Evolutionary conservation across 495 filamentous ascomycete species (phyloP), one percentile per base, ranked within the genome.

Genomic region (Pyrenopolyporus hunteri): DNA sequence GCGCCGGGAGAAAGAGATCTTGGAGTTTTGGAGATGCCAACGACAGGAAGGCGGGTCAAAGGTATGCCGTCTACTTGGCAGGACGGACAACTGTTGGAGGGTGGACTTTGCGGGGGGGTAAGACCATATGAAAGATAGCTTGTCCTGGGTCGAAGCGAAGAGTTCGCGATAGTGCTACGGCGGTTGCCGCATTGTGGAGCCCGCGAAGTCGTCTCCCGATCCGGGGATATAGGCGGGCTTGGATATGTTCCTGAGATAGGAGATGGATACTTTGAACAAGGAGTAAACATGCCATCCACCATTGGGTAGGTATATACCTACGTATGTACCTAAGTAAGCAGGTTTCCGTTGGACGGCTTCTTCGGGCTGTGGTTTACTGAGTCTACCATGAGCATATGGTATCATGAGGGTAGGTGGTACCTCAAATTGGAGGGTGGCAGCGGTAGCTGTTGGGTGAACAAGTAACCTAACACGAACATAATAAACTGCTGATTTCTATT

Each of bases 351-450:
- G 11, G 37, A 31, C 35, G 37, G 28, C 22, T 31, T 25, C 54
- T 29, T 56, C 62, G 56, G 50, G 39, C 56, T 29, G 49, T 51
- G 33, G 50, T 49, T 39, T 13, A 32, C 47, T 57, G 39, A 37
- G 7, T 26, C 9, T 35, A 54, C 20, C 36, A n/a, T n/a, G n/a
- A 65, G 25, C 37, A 52, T 35, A 9, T 54, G 55, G 49, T 54
- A 64, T 59, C 36, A 58, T n/a, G n/a, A n/a, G n/a, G 36, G 49
- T 64, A 57, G 48, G 54, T 64, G 22, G 48, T 54, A 54, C 40
- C 53, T 64, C 19, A 22, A 14, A 47, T 29, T 39, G 47, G 60
- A 48, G 54, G 53, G 53, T 48, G 53, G 19, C 29, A 57, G 43
- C 10, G 33, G 48, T 43, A 54, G 42, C 40, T 53, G 37, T 16